Evolutionary conservation across 164 flowering plant species (phyloP), one percentile per base, ranked within the genome.

Genomic region (Nymphaea colorata): DNA sequence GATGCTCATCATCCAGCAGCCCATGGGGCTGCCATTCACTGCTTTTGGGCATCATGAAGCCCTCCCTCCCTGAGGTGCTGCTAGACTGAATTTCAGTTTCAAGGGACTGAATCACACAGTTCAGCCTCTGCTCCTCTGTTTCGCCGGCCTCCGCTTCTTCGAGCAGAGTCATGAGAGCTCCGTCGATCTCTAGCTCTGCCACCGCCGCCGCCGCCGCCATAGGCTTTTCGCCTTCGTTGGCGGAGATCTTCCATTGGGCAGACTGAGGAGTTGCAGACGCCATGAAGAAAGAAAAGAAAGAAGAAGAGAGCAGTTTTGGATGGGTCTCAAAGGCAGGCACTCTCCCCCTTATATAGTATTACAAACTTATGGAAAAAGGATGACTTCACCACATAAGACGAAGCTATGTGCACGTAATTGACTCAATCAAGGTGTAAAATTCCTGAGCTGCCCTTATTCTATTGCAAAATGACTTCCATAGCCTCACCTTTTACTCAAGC

Each of bases 71-170:
- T 18, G 44, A 36, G 5, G 18, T 44, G 41, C 36, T 25, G 36
- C 41, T 55, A 2, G 51, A 62, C 4, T 67, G 59, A 44, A 78
- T 76, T 67, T 75, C 78, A 1, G 72, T 75, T 41, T 76, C 76
- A 5, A 78, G 73, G 44, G 81, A 75, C 53, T 45, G 67, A 10
- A 75, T 73, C 41, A 76, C 69, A 55, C 44, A 45, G 15, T 69
- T 65, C 53, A 76, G 61, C 57, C 62, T 64, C 17, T 78, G 78
- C 42, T 75, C 78, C 42, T 64, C 67, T 42, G 11, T 17, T 6
- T 61, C 45, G 10, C 62, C 70, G 5, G n/a, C 41, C 5, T 71
- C 66, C 8, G 78, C 71, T 41, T 78, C 81, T 3, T 78, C 81
- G 7, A 78, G 69, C 3, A 78, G 57, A 16, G 76, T 70, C 73